Percentiles rank a stretch among this genome's conserved stretches.
Conservation (phyloP, 345 rosid genomes). For the Barbarea vulgaris region DNA sequence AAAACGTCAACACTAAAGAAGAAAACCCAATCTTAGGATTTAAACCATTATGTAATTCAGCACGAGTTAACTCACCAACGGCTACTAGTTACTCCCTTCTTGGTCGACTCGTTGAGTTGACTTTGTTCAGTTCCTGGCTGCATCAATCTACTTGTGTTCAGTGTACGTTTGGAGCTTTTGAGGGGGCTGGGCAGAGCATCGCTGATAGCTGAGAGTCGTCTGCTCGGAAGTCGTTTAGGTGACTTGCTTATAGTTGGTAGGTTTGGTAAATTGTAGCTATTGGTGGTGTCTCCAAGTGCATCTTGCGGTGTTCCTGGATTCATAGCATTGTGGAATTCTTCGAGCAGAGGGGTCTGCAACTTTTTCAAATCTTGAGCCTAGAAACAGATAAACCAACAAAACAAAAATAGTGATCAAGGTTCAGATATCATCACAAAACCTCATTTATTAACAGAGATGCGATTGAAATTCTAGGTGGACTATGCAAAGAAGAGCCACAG, state of each 20-base stretch:
- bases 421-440: slow-evolving; percentile 22
- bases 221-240: slow-evolving; percentile 70
- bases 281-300: slow-evolving; percentile 45
- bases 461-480: background rate
- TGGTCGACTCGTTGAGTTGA: slow-evolving; percentile 51
- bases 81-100: slow-evolving; percentile 41
- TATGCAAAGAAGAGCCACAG: background rate
- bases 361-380: slow-evolving; percentile 83
- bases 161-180: slow-evolving; percentile 38
- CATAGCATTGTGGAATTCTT: slow-evolving; percentile 78
- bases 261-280: slow-evolving; percentile 53
- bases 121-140: slow-evolving; percentile 62
- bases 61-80: slow-evolving; percentile 52
- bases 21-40: background rate
- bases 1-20: slow-evolving; percentile 6
- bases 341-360: slow-evolving; percentile 79
- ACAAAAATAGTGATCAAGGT: background rate
- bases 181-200: slow-evolving; percentile 52
- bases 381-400: background rate
- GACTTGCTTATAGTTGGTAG: slow-evolving; percentile 83
- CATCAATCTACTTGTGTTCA: slow-evolving; percentile 43
- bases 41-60: slow-evolving; percentile 15
- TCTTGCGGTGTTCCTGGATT: slow-evolving; percentile 55
- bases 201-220: slow-evolving; percentile 65
- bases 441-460: background rate